phyloP scores from a whole-genome alignment of 495 filamentous ascomycete species.

The Podospora pseudopauciseta region DNA sequence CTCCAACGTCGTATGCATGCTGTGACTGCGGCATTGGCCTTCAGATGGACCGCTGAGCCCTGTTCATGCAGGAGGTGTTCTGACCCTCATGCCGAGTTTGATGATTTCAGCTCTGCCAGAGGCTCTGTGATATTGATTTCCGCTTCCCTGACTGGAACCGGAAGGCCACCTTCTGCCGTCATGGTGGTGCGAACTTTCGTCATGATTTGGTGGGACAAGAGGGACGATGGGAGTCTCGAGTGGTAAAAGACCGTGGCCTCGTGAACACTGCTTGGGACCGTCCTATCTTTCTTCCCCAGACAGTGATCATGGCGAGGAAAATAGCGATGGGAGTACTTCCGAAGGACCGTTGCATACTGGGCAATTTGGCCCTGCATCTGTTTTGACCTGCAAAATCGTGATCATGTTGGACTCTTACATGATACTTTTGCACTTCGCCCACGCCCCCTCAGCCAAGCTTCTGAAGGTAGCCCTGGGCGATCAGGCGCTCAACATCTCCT shows the following conservation, averaged over 20 bases:
- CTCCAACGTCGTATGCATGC: constrained; percentile 16
- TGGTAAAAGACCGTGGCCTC: not conserved
- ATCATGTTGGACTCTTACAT: not conserved
- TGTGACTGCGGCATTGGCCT: constrained; percentile 14
- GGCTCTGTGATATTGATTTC: constrained; percentile 11
- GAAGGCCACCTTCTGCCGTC: constrained; percentile 30
- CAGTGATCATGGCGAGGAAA: not conserved
- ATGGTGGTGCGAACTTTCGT: constrained; percentile 31
- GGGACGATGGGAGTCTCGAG: not conserved
- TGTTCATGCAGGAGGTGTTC: constrained; percentile 22
- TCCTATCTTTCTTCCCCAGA: not conserved
- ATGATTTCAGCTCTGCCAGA: not conserved
- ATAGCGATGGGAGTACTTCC: not conserved
- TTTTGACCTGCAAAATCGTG: not conserved
- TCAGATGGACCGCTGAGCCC: constrained; percentile 4
- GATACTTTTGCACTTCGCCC: constrained; percentile 51
- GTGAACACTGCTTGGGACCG: not conserved
- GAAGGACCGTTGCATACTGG: not conserved
- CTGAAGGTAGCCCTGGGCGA: constrained; percentile 95
- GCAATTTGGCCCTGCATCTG: not conserved
- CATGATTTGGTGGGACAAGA: constrained; percentile 4
- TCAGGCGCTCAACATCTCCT: constrained; percentile 91
- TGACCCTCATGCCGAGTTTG: constrained; percentile 9
- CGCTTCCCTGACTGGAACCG: not conserved
- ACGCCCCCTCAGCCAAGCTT: constrained; percentile 77